Evolutionary conservation across 176 grass and related monocot species (phyloP).

Genomic region (Secale cereale): DNA sequence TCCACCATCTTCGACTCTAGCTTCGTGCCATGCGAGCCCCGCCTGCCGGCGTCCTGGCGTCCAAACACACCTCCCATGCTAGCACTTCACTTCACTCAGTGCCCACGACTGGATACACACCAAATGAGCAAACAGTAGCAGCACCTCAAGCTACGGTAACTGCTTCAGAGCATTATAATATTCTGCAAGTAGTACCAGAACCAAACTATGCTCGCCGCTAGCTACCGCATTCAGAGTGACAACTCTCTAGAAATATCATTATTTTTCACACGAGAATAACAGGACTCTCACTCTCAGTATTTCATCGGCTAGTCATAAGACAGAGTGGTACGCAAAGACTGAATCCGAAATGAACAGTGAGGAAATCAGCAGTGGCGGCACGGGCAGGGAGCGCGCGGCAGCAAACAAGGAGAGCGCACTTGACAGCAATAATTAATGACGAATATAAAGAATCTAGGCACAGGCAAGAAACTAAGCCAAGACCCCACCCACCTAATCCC

Average conservation of each 20-base stretch:
- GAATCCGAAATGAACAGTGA: not conserved
- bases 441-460: not conserved
- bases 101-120: not conserved
- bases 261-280: not conserved
- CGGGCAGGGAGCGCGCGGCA: not conserved
- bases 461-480: not conserved
- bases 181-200: not conserved
- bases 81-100: conserved; percentile 3
- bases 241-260: not conserved
- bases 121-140: not conserved
- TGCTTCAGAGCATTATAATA: not conserved
- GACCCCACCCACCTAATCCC: not conserved
- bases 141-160: not conserved
- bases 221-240: not conserved
- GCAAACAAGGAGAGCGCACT: not conserved
- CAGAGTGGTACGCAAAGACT: not conserved
- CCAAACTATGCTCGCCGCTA: not conserved
- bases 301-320: not conserved
- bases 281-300: not conserved
- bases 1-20: conserved; percentile 86
- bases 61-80: conserved; percentile 72
- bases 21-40: conserved; percentile 43
- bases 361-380: not conserved
- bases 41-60: conserved; percentile 35
- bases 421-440: not conserved